phyloP scores from a whole-genome alignment of 2,329 filamentous ascomycete genomes.

The Dothideomycetidae sp. region DNA sequence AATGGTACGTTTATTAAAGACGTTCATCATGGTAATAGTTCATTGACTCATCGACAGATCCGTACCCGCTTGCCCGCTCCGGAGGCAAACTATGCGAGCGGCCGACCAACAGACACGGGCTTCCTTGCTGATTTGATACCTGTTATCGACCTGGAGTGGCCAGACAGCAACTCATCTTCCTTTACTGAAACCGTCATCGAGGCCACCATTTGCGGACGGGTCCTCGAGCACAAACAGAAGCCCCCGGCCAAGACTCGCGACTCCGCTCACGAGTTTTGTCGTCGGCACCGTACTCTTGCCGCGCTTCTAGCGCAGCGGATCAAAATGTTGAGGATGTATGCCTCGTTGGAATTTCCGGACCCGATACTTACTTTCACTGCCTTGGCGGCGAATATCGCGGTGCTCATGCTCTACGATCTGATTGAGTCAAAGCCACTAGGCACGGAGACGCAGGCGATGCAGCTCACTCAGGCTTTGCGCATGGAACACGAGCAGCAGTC shows the following conservation, averaged over 20 bases:
- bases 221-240: not conserved
- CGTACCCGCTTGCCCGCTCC: not conserved
- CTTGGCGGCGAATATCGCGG: too few relatives aligned
- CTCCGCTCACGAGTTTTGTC: not conserved
- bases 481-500: not conserved
- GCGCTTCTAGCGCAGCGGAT: not conserved
- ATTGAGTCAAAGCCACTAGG: too few relatives aligned
- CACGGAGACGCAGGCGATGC: too few relatives aligned
- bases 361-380: too few relatives aligned
- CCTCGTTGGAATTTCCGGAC: not conserved
- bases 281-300: not conserved
- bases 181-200: not conserved
- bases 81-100: not conserved
- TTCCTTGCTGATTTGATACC: not conserved
- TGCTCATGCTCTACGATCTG: too few relatives aligned
- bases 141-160: too few relatives aligned
- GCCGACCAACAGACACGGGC: not conserved
- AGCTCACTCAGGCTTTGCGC: too few relatives aligned
- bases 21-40: not conserved
- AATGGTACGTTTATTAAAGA: not conserved
- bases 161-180: not conserved
- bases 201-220: not conserved
- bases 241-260: not conserved
- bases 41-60: not conserved
- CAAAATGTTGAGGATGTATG: too few relatives aligned